Percentiles rank a stretch among this genome's conserved stretches.
phyloP scores from a whole-genome alignment of 345 rosid species.

The Bretschneidera sinensis region DNA sequence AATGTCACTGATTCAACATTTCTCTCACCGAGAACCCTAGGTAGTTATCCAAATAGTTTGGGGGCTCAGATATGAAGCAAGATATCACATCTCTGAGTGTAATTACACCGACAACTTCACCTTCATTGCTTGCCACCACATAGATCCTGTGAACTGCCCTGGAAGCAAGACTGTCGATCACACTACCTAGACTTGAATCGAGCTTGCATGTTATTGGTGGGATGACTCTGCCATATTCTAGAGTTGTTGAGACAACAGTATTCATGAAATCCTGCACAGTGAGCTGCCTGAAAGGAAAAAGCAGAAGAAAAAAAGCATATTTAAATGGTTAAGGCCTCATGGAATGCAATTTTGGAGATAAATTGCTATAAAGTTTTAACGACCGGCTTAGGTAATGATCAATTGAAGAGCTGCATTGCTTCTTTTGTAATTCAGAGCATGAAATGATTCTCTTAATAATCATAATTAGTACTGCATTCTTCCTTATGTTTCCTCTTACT shows the following conservation, averaged over 20 bases:
- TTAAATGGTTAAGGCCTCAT: neutral
- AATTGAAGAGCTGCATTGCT: neutral
- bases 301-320: neutral
- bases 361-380: neutral
- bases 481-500: neutral
- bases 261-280: conserved; percentile 56
- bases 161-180: conserved; percentile 65
- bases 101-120: conserved; percentile 70
- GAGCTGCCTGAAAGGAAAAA: conserved; percentile 44
- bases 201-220: conserved; percentile 61
- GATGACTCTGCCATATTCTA: conserved; percentile 36
- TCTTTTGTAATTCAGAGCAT: too few relatives aligned
- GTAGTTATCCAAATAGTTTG: conserved; percentile 53
- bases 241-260: conserved; percentile 37
- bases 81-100: conserved; percentile 89
- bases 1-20: conserved; percentile 39
- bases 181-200: conserved; percentile 59
- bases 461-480: neutral
- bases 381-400: conserved; percentile 2
- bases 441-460: too few relatives aligned
- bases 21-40: conserved; percentile 58
- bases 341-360: neutral
- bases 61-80: conserved; percentile 80
- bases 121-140: conserved; percentile 39
- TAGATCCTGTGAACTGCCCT: conserved; percentile 70